A percentile compares a stretch with the other conserved stretches of the same genome.
phyloP scores from a whole-genome alignment of 257 asterid species.

The Echium plantagineum region DNA sequence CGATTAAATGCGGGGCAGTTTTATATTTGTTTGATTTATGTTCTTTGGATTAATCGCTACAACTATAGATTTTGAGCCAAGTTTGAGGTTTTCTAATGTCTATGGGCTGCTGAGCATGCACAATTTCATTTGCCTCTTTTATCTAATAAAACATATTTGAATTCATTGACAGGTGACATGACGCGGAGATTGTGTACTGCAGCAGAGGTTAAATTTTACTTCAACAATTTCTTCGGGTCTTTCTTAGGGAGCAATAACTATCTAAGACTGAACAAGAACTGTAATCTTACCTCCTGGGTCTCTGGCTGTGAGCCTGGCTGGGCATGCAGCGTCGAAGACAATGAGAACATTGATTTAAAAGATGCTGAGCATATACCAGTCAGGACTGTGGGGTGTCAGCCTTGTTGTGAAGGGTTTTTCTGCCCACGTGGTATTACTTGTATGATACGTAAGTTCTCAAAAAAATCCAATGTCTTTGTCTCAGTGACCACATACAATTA shows the following conservation, averaged over 20 bases:
- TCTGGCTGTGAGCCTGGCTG: constrained; percentile 89
- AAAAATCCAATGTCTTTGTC: neutral
- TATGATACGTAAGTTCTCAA: constrained; percentile 73
- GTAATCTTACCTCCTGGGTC: constrained; percentile 62
- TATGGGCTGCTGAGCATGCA: neutral
- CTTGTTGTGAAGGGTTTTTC: constrained; percentile 86
- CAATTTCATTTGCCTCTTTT: constrained; percentile 2
- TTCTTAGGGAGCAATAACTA: constrained; percentile 21
- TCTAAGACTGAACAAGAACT: constrained; percentile 53
- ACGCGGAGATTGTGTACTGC: constrained; percentile 58
- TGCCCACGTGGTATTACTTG: constrained; percentile 84
- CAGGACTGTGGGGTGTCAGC: constrained; percentile 51
- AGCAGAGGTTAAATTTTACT: constrained; percentile 55
- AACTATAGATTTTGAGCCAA: too few relatives aligned
- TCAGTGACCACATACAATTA: too few relatives aligned
- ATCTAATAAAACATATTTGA: constrained; percentile 6
- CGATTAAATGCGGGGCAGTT: too few relatives aligned
- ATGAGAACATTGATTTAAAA: constrained; percentile 23
- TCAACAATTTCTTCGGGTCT: constrained; percentile 30
- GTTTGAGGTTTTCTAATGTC: too few relatives aligned
- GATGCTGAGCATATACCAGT: constrained; percentile 35
- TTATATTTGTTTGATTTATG: too few relatives aligned
- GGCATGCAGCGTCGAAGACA: constrained; percentile 54
- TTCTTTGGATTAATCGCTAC: too few relatives aligned
- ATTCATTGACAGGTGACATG: constrained; percentile 33